These are phyloP conservation scores for Fusarium drepaniforme DNA, from an alignment of 2,329 filamentous ascomycete species.

Conservation along the genomic window DNA sequence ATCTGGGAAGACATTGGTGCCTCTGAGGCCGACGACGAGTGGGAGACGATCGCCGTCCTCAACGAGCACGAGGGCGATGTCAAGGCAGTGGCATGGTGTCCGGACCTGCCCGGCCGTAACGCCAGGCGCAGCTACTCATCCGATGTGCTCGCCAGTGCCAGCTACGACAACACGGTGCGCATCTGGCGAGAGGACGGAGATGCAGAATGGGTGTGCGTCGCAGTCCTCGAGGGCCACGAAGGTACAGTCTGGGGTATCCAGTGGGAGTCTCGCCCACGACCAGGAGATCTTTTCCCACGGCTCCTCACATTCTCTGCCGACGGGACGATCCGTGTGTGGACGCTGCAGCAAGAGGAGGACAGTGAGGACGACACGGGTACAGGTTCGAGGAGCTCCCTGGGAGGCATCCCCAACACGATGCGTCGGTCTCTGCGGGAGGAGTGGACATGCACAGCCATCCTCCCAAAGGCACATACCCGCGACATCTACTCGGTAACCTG, in stretches of 20 bases:
- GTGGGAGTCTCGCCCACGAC: slow-evolving; percentile 67
- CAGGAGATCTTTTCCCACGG: slow-evolving; percentile 64
- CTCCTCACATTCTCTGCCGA: slow-evolving; percentile 91
- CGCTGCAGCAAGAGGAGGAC: slow-evolving; percentile 66
- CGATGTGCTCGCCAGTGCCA: slow-evolving; percentile 87
- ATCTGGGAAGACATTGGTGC: slow-evolving; percentile 93
- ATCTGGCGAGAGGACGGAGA: slow-evolving; percentile 92
- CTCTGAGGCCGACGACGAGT: slow-evolving; percentile 87
- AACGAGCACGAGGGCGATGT: slow-evolving; percentile 97
- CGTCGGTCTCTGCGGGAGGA: slow-evolving; percentile 81
- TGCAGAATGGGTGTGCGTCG: slow-evolving; percentile 90
- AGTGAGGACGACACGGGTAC: slow-evolving; percentile 44
- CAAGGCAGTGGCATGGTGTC: slow-evolving; percentile 94
- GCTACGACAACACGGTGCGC: slow-evolving; percentile 92
- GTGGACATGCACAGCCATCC: slow-evolving; percentile 82
- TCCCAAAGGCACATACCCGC: slow-evolving; percentile 82
- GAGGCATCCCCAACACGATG: slow-evolving; percentile 90
- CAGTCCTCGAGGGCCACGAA: slow-evolving; percentile 81
- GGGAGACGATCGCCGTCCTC: slow-evolving; percentile 94
- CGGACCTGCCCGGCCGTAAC: slow-evolving; percentile 68
- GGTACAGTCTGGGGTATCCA: slow-evolving; percentile 93
- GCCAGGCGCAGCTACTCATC: slow-evolving; percentile 63
- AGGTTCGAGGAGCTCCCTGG: slow-evolving; percentile 57
- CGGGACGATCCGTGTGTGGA: slow-evolving; percentile 83
- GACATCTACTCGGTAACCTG: slow-evolving; percentile 89